phyloP scores from a whole-genome alignment of 371 early-diverging fungal genomes.

The Sporodiniella umbellata region DNA sequence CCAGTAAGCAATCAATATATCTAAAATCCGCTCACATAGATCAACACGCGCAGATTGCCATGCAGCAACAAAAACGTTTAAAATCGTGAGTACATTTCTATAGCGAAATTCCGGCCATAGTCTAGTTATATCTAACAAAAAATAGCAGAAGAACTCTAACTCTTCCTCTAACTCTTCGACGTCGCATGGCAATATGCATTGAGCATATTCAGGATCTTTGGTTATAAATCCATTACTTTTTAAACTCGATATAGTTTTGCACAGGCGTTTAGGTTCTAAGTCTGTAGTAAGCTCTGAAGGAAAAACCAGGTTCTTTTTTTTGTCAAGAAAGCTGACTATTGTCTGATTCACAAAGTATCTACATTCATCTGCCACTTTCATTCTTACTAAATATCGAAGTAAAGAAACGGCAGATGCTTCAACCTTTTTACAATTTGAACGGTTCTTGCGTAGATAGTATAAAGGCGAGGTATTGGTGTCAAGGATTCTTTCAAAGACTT shows the following conservation, averaged over 20 bases:
- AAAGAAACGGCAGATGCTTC: constrained; percentile 14
- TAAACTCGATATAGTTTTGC: neutral
- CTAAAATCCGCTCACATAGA: constrained; percentile 20
- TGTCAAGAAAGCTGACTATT: neutral
- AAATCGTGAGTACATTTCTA: constrained; percentile 1
- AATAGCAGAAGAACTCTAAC: constrained; percentile 18
- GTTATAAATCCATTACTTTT: too few species aligned
- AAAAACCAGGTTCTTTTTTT: neutral
- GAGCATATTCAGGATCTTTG: neutral
- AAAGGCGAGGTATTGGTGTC: constrained; percentile 22
- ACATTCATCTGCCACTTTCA: neutral
- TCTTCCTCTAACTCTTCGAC: constrained; percentile 9
- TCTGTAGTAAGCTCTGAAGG: neutral
- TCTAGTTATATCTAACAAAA: constrained; percentile 24
- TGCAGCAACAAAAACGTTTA: constrained; percentile 8
- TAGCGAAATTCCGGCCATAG: constrained; percentile 10
- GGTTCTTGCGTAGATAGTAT: constrained; percentile 4
- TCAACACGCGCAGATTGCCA: constrained; percentile 20
- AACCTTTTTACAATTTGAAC: constrained; percentile 13
- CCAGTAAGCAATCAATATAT: constrained; percentile 25
- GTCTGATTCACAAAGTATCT: neutral
- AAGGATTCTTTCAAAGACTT: constrained; percentile 17
- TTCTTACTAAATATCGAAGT: constrained; percentile 15
- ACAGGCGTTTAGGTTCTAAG: neutral
- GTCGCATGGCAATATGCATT: neutral